phyloP scores from a whole-genome alignment of 495 filamentous ascomycete species.

The Talaromyces adpressus region DNA sequence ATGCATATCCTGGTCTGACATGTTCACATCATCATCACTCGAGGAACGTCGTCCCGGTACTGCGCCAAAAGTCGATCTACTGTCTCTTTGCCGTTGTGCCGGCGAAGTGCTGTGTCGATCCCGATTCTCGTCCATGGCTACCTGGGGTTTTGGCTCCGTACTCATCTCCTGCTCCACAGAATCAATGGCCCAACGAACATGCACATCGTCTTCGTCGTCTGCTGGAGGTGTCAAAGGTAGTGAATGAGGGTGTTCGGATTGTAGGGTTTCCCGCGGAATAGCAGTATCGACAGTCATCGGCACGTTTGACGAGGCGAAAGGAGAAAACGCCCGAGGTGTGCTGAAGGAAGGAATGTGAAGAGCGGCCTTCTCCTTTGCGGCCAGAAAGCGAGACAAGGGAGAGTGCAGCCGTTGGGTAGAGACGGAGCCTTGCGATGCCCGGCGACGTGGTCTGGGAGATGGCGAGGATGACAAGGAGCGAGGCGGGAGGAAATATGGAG shows the following conservation, averaged over 20 bases:
- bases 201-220: conserved; percentile 37
- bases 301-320: not conserved
- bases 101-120: conserved; percentile 28
- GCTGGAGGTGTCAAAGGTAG: conserved; percentile 34
- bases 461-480: conserved; percentile 3
- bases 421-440: conserved; percentile 4
- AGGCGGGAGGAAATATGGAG: not conserved
- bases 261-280: not conserved
- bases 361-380: conserved; percentile 1
- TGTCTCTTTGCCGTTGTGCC: conserved; percentile 28
- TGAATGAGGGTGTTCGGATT: conserved; percentile 28
- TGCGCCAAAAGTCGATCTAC: conserved; percentile 22
- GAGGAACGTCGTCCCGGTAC: conserved; percentile 29
- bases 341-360: conserved; percentile 1
- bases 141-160: conserved; percentile 19
- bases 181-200: conserved; percentile 27
- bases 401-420: not conserved
- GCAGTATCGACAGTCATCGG: not conserved
- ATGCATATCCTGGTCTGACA: conserved; percentile 27
- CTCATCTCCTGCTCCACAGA: conserved; percentile 26
- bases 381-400: conserved; percentile 4
- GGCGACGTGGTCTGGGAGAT: conserved; percentile 6
- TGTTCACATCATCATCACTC: conserved; percentile 17
- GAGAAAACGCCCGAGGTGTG: not conserved
- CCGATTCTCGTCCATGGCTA: conserved; percentile 31